Base-by-base conservation (phyloP, 2,329 filamentous ascomycete genomes). In the Phaeosphaeria sp. region DNA sequence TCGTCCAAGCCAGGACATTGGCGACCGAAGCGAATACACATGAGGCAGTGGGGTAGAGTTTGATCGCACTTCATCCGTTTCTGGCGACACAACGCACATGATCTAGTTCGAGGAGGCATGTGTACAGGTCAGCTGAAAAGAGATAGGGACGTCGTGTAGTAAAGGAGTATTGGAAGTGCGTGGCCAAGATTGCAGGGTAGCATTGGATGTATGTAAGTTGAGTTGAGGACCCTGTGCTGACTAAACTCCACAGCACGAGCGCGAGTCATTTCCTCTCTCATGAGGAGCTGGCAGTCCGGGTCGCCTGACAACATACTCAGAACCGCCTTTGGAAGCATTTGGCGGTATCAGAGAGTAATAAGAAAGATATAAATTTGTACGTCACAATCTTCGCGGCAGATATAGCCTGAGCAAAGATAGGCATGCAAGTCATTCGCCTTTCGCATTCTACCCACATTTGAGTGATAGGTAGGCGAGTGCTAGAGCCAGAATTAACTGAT, bases 11-110 rank as follows among this genome's bases (percentile, higher is more conserved):
- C 72, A 11, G 72, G 68, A 50, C 72, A 75, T 39, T 58, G 9
- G 20, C 62, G 62, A 9, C 63, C 61, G 5, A 62, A 63, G 6
- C 64, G 60, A n/a, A 60, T 63, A 50, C 72, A 74, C 67, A 72
- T 72, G 2, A 68, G 56, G 53, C 72, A 76, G 44, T 70, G 50
- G 6, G 72, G 72, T 2, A 72, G 54, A 4, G 68, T 73, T 13
- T 64, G 68, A 50, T 75, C 72, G 60, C 71, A 75, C 62, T 66
- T 72, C 21, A 75, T 74, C 22, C 72, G 67, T 57, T 71, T 73
- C 52, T 66, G 66, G 25, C 71, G 69, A 50, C 72, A 76, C n/a
- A 52, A 53, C 6, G 60, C 65, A 48, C 71, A 74, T 13, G 69
- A 60, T 44, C 66, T 69, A 18, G 65, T 73, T 55, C 71, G 62